These are phyloP conservation scores for Colletotrichum nymphaeae DNA, from an alignment of 2,329 filamentous ascomycete genomes.

Conservation along the genomic window DNA sequence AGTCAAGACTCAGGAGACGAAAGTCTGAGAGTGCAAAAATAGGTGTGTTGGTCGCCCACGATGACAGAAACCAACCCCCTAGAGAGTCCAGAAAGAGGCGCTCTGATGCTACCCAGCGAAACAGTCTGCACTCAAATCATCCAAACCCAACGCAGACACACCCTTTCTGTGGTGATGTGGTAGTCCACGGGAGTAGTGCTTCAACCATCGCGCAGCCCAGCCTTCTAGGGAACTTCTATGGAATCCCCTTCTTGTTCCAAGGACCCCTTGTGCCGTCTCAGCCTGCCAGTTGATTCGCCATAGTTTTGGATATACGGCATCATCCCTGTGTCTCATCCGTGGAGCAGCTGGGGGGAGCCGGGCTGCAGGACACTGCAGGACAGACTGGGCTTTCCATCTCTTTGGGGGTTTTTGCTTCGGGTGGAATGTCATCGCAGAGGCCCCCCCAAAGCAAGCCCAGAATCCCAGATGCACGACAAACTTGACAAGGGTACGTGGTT, in stretches of 20 bases:
- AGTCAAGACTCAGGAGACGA: neutral
- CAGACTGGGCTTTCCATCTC: too few relatives aligned
- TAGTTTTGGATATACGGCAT: conserved; percentile 30
- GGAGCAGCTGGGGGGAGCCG: neutral
- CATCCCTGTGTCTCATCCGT: conserved; percentile 18
- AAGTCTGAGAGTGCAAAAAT: conserved; percentile 25
- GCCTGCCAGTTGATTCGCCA: conserved; percentile 30
- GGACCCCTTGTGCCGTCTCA: conserved; percentile 27
- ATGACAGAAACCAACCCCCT: neutral
- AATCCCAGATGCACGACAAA: conserved; percentile 1
- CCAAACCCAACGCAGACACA: conserved; percentile 4
- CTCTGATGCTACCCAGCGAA: conserved; percentile 32
- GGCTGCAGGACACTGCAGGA: too few relatives aligned
- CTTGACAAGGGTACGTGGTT: conserved; percentile 24
- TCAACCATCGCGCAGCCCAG: neutral
- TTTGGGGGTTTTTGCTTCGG: too few relatives aligned
- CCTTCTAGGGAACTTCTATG: neutral
- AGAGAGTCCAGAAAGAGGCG: neutral
- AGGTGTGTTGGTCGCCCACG: neutral
- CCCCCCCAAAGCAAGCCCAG: too few relatives aligned
- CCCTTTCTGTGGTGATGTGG: neutral
- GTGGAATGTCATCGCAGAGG: too few relatives aligned
- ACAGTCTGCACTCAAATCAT: conserved; percentile 14
- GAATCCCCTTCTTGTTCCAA: conserved; percentile 13
- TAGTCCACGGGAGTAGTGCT: neutral